phyloP scores from a whole-genome alignment of 176 grass and related monocot species.

The Musa schizocarpa region DNA sequence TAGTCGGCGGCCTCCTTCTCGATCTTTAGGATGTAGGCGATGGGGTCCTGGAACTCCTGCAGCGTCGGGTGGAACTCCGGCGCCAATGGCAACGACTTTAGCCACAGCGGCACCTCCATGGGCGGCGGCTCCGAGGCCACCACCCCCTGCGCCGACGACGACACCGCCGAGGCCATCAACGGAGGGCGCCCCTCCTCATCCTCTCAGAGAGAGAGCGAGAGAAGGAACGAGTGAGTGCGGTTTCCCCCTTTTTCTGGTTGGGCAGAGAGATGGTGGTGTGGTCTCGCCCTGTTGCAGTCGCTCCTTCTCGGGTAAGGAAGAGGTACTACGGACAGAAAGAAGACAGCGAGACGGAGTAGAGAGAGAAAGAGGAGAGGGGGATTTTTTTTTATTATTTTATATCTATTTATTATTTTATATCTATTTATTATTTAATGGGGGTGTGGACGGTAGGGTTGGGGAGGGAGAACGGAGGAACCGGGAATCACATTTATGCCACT shows the following conservation, averaged over 20 bases:
- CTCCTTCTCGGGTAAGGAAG: background rate
- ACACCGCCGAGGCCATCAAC: background rate
- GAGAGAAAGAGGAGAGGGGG: background rate
- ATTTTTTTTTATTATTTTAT: background rate
- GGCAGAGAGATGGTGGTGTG: background rate
- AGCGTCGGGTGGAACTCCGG: constrained; percentile 77
- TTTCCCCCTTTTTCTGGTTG: background rate
- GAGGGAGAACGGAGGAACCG: background rate
- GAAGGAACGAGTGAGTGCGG: background rate
- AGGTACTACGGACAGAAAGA: too few species aligned
- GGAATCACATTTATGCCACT: constrained; percentile 1
- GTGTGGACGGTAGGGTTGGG: background rate
- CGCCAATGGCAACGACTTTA: constrained; percentile 61
- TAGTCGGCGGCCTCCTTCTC: constrained; percentile 51
- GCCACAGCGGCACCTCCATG: constrained; percentile 51
- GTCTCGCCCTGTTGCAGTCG: background rate
- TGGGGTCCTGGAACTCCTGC: constrained; percentile 75
- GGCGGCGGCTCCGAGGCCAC: constrained; percentile 7
- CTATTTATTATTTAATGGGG: background rate
- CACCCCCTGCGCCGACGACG: background rate
- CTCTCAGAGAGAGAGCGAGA: background rate
- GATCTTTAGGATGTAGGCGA: constrained; percentile 82
- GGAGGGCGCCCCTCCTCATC: background rate
- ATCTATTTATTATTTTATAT: background rate
- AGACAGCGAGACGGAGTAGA: background rate